Percentiles rank a stretch among this genome's conserved stretches.
Evolutionary conservation across 2,329 filamentous ascomycete genomes (phyloP).

Genomic region (Curvularia hawaiiensis): DNA sequence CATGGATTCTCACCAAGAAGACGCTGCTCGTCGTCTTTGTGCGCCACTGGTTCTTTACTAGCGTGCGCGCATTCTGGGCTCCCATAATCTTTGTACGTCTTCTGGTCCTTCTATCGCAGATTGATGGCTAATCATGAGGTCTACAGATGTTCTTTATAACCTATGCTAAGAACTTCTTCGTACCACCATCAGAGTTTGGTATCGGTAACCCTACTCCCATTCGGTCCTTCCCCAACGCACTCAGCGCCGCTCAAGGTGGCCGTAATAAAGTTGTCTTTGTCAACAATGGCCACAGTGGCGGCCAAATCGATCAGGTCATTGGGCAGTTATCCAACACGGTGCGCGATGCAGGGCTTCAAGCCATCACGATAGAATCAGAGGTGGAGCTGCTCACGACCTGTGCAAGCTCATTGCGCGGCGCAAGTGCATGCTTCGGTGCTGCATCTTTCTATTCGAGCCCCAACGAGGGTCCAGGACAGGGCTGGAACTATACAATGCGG

Average conservation of each 20-base stretch:
- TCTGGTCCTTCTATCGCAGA: not conserved
- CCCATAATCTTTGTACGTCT: constrained; percentile 58
- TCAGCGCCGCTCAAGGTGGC: constrained; percentile 62
- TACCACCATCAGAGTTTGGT: constrained; percentile 76
- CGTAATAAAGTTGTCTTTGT: constrained; percentile 77
- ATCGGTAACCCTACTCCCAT: constrained; percentile 68
- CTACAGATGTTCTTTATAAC: constrained; percentile 55
- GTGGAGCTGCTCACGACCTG: constrained; percentile 67
- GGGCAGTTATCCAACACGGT: constrained; percentile 64
- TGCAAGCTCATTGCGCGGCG: constrained; percentile 61
- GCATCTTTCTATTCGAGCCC: constrained; percentile 79
- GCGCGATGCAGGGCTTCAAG: constrained; percentile 59
- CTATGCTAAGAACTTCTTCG: constrained; percentile 82
- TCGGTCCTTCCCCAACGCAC: constrained; percentile 67
- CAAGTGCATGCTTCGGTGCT: constrained; percentile 74
- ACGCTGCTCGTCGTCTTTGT: constrained; percentile 61
- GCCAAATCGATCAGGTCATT: constrained; percentile 75
- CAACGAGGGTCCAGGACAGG: constrained; percentile 65
- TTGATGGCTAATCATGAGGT: constrained; percentile 16
- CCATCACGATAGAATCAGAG: constrained; percentile 60
- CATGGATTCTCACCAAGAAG: constrained; percentile 63
- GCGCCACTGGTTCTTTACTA: constrained; percentile 60
- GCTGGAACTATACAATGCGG: constrained; percentile 88
- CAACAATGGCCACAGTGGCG: constrained; percentile 70
- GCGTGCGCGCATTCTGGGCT: constrained; percentile 60